Evolutionary conservation across 805 yeast species (phyloP), one percentile per base, ranked within the genome.

Genomic region (Zygoascus flipseniorum): DNA sequence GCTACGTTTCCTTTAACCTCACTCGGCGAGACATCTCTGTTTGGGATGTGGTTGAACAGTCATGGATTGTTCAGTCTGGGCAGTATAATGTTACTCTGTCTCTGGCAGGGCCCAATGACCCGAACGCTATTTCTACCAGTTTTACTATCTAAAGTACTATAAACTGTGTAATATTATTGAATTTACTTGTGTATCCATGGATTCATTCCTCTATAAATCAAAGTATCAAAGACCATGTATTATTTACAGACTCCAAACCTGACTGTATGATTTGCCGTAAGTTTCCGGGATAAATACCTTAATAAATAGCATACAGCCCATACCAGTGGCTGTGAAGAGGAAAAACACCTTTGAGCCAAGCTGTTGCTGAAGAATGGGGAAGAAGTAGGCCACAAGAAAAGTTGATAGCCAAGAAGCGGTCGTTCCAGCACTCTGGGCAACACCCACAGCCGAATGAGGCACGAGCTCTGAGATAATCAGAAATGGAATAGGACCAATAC

Each of bases 401-500:
- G 97, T 89, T 9, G 96, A 85, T 10, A 87, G 60, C 97, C 97
- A 92, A 67, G 92, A 93, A 72, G 87, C 80, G 13, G 88, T 80
- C 0, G 93, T 89, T 11, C 96, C 98, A 75, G 87, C 85, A 65
- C 96, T 84, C 69, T 93, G 99, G 0, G 98, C 97, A 46, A 82
- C 74, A 2, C 90, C 90, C 54, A 82, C 82, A 1, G 92, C 92
- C 55, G 82, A 80, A 1, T 77, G 71, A 56, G 89, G 95, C 0
- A 95, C 85, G n/a, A 92, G 82, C 65, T 93, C 98, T 6, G 95
- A 80, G 10, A 92, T 83, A 51, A 90, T 70, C 59, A 92, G 71
- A 70, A 93, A 92, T 43, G 99, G 99, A 52, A 93, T 89, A 6
- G 99, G 99, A 0, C 99, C 99, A 56, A 89, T 67, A 0, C 99